Percentiles rank a stretch among this genome's conserved stretches.
Conservation (phyloP, 192 early-diverging fungal genomes). For the Coemansia sp. region DNA sequence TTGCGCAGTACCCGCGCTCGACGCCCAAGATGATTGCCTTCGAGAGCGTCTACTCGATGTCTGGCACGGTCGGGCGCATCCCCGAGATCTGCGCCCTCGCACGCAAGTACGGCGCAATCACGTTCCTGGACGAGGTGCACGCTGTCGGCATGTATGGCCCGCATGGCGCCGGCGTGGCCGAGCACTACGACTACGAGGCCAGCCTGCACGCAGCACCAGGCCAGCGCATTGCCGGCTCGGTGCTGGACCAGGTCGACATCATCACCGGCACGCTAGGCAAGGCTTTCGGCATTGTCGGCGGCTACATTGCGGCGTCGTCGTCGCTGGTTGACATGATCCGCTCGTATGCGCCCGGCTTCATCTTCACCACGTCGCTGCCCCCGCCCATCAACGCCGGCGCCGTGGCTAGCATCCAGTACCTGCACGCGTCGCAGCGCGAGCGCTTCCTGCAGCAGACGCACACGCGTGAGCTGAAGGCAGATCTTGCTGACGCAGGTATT, state of each 20-base stretch:
- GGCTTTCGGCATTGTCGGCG: constrained; percentile 95
- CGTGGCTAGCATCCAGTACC: constrained; percentile 87
- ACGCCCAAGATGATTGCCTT: constrained; percentile 94
- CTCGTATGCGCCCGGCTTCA: constrained; percentile 97
- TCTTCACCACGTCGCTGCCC: constrained; percentile 98
- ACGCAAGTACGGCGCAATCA: constrained; percentile 94
- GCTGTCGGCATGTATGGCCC: constrained; percentile 99
- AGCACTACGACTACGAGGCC: constrained; percentile 83
- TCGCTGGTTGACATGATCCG: constrained; percentile 91
- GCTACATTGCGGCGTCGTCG: constrained; percentile 92
- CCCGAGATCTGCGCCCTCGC: constrained; percentile 85
- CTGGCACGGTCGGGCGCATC: constrained; percentile 89
- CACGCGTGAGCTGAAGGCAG: constrained; percentile 82
- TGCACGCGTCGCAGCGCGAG: constrained; percentile 81
- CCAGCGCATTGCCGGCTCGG: constrained; percentile 52
- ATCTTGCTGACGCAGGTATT: constrained; percentile 77
- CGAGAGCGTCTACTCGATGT: constrained; percentile 98
- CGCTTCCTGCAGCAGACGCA: constrained; percentile 92
- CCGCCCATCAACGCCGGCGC: constrained; percentile 90
- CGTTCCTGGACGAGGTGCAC: constrained; percentile 96
- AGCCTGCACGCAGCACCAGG: constrained; percentile 52
- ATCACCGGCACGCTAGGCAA: constrained; percentile 96
- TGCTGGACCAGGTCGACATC: constrained; percentile 89
- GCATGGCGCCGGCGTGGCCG: constrained; percentile 90
- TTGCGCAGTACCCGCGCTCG: constrained; percentile 76